Evolutionary conservation across 352 stramenopile species (phyloP), one percentile per base, ranked within the genome.

Genomic region (Phytophthora cajani): DNA sequence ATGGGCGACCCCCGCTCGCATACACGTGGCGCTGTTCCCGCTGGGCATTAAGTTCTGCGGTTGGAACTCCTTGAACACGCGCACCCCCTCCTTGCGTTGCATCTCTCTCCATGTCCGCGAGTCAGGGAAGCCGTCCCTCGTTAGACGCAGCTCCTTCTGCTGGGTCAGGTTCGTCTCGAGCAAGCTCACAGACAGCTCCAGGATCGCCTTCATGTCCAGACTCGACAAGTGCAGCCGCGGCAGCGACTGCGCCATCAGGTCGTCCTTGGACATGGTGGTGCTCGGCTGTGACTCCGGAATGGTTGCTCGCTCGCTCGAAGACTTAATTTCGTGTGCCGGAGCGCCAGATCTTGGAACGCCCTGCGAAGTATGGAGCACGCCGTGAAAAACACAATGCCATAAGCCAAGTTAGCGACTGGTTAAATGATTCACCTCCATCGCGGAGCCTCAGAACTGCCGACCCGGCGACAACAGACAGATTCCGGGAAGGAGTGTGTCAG

Each of bases 101-200:
- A 88, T 52, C 54, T 81, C 74, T 50, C 82, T 73, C 82, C 82
- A 90, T 0, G 64, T 47, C 17, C 62, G 56, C n/a, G 78, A 59
- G 40, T 87, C 80, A 5, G 84, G 67, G 25, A 86, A 72, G 2
- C 79, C 74, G 33, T 82, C 67, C 40, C 73, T 75, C 10, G 77
- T 74, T 49, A 81, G 23, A 0, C 67, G 64, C 11, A 87, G 71
- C 44, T 74, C 60, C 53, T 85, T 79, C 23, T 82, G 84, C 56
- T 88, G 79, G 58, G 47, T 56, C 27, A 90, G 52, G 42, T 84
- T 85, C n/a, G 84, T 76, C 62, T 83, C 66, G 27, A 83, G 58
- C 11, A 83, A 69, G 50, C 53, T 75, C 30, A 67, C 58, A 3
- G 77, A 76, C 38, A 85, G 55, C 59, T 79, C 75, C 36, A 72